A percentile compares a stretch with the other conserved stretches of the same genome.
Evolutionary conservation across 163 green algal genomes (phyloP).

Genomic region (Chlorella variabilis): DNA sequence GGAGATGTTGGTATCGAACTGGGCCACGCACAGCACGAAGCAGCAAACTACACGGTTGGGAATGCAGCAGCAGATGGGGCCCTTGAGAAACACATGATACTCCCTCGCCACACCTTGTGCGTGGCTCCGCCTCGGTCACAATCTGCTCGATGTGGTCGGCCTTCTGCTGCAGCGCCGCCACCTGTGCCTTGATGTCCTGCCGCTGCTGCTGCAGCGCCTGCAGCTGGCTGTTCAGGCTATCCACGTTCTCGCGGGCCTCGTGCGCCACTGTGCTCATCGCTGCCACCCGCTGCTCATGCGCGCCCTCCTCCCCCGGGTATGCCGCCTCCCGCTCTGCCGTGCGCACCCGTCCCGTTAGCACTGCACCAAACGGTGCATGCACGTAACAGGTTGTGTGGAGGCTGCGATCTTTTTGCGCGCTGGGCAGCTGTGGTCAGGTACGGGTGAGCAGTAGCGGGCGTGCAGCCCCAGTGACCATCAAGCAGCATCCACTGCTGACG

Average conservation of each 20-base stretch:
- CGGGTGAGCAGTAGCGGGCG: too few relatives aligned
- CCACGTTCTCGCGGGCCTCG: slow-evolving; percentile 20
- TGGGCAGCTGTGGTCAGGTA: too few relatives aligned
- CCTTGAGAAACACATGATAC: too few relatives aligned
- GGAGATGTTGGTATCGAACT: too few relatives aligned
- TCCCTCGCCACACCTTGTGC: slow-evolving; percentile 24
- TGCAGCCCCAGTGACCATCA: too few relatives aligned
- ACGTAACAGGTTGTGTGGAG: too few relatives aligned
- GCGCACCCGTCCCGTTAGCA: slow-evolving; percentile 19
- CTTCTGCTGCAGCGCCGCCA: slow-evolving; percentile 22
- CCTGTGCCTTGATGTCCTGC: background rate
- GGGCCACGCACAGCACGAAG: too few relatives aligned
- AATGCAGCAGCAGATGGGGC: too few relatives aligned
- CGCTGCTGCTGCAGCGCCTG: slow-evolving; percentile 30
- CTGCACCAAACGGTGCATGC: slow-evolving; percentile 10
- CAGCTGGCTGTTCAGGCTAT: slow-evolving; percentile 36
- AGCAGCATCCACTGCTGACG: too few relatives aligned
- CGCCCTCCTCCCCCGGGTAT: slow-evolving; percentile 39
- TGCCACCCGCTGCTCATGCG: slow-evolving; percentile 23
- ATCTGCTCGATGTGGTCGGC: slow-evolving; percentile 38
- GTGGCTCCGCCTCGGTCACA: slow-evolving; percentile 33
- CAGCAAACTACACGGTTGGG: too few relatives aligned
- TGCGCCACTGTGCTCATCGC: background rate
- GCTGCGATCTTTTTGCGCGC: too few relatives aligned
- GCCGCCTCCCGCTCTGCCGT: slow-evolving; percentile 2